A percentile compares a stretch with the other conserved stretches of the same genome.
phyloP scores from a whole-genome alignment of 1,139 yeast genomes.

The Saccharomyces hybrid region DNA sequence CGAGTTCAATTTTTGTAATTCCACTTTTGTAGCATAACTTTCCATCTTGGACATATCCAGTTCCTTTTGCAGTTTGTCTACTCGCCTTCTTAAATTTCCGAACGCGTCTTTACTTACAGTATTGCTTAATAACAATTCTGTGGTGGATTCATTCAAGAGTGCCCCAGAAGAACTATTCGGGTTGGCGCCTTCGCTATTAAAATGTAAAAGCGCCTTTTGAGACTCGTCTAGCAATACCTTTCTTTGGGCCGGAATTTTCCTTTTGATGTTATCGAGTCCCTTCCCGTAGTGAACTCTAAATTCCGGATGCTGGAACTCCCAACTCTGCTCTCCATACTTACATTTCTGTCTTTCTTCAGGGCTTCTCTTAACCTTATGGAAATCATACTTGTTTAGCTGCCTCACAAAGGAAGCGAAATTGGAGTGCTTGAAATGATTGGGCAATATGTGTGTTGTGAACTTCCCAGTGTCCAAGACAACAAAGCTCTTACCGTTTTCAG shows the following conservation, averaged over 20 bases:
- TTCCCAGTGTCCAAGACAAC: constrained; percentile 84
- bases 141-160: background rate
- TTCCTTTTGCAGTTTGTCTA: constrained; percentile 38
- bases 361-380: constrained; percentile 71
- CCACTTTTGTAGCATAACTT: constrained; percentile 35
- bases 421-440: constrained; percentile 87
- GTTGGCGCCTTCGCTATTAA: background rate
- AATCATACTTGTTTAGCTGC: constrained; percentile 94
- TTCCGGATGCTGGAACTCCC: constrained; percentile 92
- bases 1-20: constrained; percentile 40
- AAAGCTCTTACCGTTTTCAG: constrained; percentile 72
- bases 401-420: constrained; percentile 93
- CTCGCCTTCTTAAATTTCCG: constrained; percentile 22
- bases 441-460: constrained; percentile 75
- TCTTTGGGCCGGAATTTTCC: constrained; percentile 49
- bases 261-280: constrained; percentile 26
- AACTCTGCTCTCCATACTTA: constrained; percentile 67
- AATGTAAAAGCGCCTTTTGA: background rate
- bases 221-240: constrained; percentile 28
- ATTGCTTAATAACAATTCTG: constrained; percentile 14
- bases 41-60: constrained; percentile 39
- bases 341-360: constrained; percentile 41
- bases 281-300: constrained; percentile 49
- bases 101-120: constrained; percentile 23
- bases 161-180: background rate